A percentile compares a stretch with the other conserved stretches of the same genome.
Conservation (phyloP, 345 rosid genomes). For the Anastatica hierochuntica region DNA sequence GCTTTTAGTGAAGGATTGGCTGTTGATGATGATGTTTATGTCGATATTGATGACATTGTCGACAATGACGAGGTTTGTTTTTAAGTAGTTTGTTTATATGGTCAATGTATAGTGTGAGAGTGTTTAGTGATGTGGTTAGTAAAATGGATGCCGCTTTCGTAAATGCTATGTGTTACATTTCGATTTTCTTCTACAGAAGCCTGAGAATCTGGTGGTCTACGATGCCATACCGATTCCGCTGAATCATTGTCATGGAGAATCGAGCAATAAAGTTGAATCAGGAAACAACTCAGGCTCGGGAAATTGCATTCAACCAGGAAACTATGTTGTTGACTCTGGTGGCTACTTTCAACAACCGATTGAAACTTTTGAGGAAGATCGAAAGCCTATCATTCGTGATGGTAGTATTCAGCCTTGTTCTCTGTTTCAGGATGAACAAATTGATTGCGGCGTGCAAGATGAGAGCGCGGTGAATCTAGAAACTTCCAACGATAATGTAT, state of each 20-base stretch:
- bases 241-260: conserved; percentile 45
- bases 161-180: too few species aligned
- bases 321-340: conserved; percentile 23
- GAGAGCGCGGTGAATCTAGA: conserved; percentile 32
- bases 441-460: conserved; percentile 31
- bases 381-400: conserved; percentile 39
- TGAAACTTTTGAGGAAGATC: conserved; percentile 38
- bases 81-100: too few species aligned
- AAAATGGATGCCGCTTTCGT: too few species aligned
- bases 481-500: conserved; percentile 35
- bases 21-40: conserved; percentile 39
- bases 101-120: too few species aligned
- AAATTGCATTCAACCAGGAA: conserved; percentile 14
- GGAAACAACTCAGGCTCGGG: conserved; percentile 23
- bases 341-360: conserved; percentile 24
- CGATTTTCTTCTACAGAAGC: conserved; percentile 34
- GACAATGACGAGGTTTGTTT: conserved; percentile 49
- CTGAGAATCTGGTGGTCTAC: conserved; percentile 27
- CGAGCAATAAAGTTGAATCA: conserved; percentile 44
- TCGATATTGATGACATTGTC: conserved; percentile 39
- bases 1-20: conserved; percentile 25
- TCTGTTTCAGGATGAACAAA: conserved; percentile 31
- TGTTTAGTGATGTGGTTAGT: too few species aligned
- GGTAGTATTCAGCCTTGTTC: conserved; percentile 31
- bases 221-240: conserved; percentile 33